Percentiles rank a stretch among this genome's conserved stretches.
Conservation (phyloP, 2,329 filamentous ascomycete genomes). For the Orbilia brochopaga region DNA sequence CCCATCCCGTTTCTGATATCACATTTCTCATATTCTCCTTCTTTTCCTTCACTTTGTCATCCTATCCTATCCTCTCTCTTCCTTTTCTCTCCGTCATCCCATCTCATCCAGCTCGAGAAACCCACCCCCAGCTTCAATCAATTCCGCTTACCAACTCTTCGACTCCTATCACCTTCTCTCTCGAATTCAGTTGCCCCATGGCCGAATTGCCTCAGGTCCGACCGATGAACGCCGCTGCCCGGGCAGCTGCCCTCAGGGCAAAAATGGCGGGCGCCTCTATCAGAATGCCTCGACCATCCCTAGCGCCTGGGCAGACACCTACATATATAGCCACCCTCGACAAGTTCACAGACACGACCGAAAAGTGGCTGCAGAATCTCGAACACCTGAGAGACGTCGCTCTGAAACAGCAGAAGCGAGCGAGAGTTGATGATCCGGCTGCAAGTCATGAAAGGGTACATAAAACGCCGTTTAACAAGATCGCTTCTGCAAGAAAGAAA, state of each 20-base stretch:
- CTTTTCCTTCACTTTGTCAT: neutral
- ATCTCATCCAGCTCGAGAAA: neutral
- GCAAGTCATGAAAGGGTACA: slow-evolving; percentile 51
- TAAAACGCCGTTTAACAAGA: slow-evolving; percentile 50
- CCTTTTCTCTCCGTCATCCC: neutral
- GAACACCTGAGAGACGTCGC: slow-evolving; percentile 40
- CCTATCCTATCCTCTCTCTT: neutral
- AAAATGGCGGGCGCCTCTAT: slow-evolving; percentile 37
- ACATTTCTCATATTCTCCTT: neutral
- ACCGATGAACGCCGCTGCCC: slow-evolving; percentile 41
- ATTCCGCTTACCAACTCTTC: neutral
- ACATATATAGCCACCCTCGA: slow-evolving; percentile 43
- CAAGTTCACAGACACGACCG: slow-evolving; percentile 31
- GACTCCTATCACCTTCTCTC: neutral
- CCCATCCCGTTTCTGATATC: neutral
- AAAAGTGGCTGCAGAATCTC: slow-evolving; percentile 42
- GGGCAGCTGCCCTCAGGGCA: slow-evolving; percentile 40
- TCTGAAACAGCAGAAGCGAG: slow-evolving; percentile 30
- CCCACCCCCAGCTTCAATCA: neutral
- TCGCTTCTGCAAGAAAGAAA: slow-evolving; percentile 42
- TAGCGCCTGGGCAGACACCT: neutral
- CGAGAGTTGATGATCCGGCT: slow-evolving; percentile 23
- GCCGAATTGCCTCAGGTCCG: slow-evolving; percentile 25
- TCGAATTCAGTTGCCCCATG: slow-evolving; percentile 5
- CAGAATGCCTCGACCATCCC: slow-evolving; percentile 23